A percentile compares a stretch with the other conserved stretches of the same genome.
Evolutionary conservation across 176 grass and related monocot genomes (phyloP).

Genomic region (Carex kokanica): DNA sequence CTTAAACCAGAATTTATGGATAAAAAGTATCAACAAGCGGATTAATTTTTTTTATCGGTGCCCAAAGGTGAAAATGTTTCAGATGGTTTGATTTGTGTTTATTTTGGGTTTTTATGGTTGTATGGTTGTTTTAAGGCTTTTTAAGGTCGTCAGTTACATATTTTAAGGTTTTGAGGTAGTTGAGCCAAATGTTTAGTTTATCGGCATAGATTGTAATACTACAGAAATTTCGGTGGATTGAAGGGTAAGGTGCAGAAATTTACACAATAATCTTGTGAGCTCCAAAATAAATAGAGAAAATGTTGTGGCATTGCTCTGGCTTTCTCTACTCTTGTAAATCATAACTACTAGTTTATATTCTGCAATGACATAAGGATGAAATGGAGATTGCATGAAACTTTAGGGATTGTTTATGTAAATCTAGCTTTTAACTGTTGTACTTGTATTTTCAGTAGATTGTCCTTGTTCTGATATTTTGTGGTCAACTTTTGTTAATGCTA

Average conservation of each 20-base stretch:
- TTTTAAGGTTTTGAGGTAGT: not conserved
- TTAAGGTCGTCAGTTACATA: not conserved
- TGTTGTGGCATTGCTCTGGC: not conserved
- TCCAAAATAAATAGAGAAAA: not conserved
- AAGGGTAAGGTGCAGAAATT: not conserved
- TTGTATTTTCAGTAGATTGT: not conserved
- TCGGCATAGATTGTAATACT: not conserved
- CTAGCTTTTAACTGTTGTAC: conserved; percentile 8
- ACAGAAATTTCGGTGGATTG: not conserved
- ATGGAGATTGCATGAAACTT: conserved; percentile 7
- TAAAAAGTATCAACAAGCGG: not conserved
- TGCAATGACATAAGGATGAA: conserved; percentile 10
- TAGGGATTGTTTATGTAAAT: conserved; percentile 19
- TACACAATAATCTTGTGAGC: not conserved
- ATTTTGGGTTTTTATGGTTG: not conserved
- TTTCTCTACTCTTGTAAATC: not conserved
- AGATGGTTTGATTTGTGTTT: not conserved
- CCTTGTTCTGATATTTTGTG: not conserved
- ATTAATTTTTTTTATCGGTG: not conserved
- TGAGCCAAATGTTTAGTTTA: not conserved
- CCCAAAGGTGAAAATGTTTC: not conserved
- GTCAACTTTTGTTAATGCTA: not conserved
- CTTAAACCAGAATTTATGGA: conserved; percentile 1
- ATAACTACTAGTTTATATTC: not conserved
- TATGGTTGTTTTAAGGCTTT: not conserved